Evolutionary conservation across 176 grass and related monocot species (phyloP).

Genomic region (Musa acuminata): DNA sequence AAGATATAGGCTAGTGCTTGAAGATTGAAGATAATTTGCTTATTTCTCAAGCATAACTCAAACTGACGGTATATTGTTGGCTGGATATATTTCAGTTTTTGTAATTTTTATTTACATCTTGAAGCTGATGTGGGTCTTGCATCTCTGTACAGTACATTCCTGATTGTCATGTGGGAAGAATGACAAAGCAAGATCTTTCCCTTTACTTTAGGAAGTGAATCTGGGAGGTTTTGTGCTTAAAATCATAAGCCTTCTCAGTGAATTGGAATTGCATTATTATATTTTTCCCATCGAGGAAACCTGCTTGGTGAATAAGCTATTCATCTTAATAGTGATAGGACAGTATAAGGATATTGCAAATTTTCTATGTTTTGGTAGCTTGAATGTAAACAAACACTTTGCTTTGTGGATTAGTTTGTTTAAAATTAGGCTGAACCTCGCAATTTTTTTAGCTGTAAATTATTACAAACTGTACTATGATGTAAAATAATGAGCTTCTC

Average conservation of each 20-base stretch:
- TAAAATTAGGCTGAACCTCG: background rate
- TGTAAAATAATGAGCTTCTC: background rate
- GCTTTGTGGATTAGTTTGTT: background rate
- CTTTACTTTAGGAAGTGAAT: background rate
- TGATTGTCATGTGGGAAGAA: too few species aligned
- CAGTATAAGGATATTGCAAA: background rate
- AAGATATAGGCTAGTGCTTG: background rate
- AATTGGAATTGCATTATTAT: background rate
- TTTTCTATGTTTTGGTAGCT: background rate
- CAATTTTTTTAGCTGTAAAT: background rate
- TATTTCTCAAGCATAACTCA: background rate
- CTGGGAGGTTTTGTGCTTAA: background rate
- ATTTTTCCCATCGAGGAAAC: background rate
- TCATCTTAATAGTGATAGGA: background rate
- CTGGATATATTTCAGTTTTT: too few species aligned
- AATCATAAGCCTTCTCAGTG: background rate
- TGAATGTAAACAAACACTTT: background rate
- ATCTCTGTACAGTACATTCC: background rate
- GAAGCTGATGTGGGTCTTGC: background rate
- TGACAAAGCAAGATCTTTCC: too few species aligned
- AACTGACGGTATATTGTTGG: too few species aligned
- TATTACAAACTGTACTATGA: background rate
- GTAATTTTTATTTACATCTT: too few species aligned
- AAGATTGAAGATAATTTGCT: background rate
- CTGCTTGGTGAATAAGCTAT: background rate